Percentiles rank a stretch among this genome's conserved stretches.
These are phyloP conservation scores for Apostasia ramifera DNA, from an alignment of 106 monocot species.

Conservation along the genomic window DNA sequence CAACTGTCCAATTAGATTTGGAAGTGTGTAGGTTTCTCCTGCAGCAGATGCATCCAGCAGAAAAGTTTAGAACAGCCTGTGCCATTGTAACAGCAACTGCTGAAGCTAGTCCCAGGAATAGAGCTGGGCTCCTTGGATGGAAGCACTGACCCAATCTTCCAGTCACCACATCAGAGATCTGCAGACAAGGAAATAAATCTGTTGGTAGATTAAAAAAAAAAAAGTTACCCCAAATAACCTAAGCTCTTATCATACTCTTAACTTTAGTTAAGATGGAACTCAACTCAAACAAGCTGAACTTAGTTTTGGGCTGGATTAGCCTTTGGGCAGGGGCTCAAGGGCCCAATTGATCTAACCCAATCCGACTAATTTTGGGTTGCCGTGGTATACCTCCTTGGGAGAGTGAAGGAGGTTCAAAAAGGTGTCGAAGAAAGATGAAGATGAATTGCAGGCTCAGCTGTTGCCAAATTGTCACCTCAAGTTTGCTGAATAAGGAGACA, in stretches of 20 bases:
- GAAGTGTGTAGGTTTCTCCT: constrained; percentile 43
- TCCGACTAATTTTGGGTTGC: too few species aligned
- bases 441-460: neutral
- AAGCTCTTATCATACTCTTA: too few species aligned
- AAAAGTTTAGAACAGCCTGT: constrained; percentile 63
- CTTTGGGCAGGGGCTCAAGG: too few species aligned
- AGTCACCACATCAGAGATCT: constrained; percentile 61
- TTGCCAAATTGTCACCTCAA: neutral
- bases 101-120: constrained; percentile 53
- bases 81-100: constrained; percentile 59
- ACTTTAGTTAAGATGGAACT: too few species aligned
- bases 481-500: neutral
- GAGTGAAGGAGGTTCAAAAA: too few species aligned
- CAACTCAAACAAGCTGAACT: too few species aligned
- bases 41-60: constrained; percentile 87
- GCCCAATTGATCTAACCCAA: too few species aligned
- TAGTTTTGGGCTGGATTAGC: too few species aligned
- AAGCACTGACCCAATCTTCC: constrained; percentile 28
- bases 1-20: constrained; percentile 44
- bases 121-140: constrained; percentile 74
- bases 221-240: too few species aligned
- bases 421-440: too few species aligned
- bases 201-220: too few species aligned
- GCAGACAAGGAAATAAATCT: neutral
- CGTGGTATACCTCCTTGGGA: too few species aligned